Base-by-base conservation (phyloP, 176 grass and related monocot genomes). In the Otatea glauca region DNA sequence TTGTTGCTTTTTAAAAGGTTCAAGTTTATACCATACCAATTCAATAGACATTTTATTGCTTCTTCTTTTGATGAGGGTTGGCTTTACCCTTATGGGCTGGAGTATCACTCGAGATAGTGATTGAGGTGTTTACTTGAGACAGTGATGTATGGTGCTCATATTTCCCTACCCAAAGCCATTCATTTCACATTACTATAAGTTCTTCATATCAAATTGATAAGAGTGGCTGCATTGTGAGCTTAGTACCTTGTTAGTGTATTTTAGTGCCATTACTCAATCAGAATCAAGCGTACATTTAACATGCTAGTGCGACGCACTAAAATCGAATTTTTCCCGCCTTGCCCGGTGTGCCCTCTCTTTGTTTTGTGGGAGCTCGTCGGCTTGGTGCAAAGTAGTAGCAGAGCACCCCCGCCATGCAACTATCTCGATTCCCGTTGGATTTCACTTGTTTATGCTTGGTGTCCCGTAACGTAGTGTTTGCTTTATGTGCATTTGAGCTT, bases 11-110 rank as follows among this genome's bases (percentile, higher is more conserved):
- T 43, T 20, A 32, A 59, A 67, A n/a, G 12, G 64, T 38, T 16
- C 43, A 55, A 18, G 54, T 24, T 87, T 83, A 68, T 63, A n/a
- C 55, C 44, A 27, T 74, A 55, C 72, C 23, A 58, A 50, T 83
- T 75, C 7, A 66, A 73, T 11, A 51, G 81, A 35, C 20, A 37
- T 54, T 86, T 77, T 10, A 47, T 72, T 32, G 3, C 20, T 42
- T 67, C 24, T 75, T 84, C 24, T 7, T 66, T 79, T 55, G 18
- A 18, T 64, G 44, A 5, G 70, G 18, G 41, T 86, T 34, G 64
- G 6, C 7, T 23, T 45, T 76, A 29, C 37, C 17, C 6, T 13
- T 29, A 71, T n/a, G n/a, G n/a, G n/a, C n/a, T n/a, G n/a, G n/a
- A n/a, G n/a, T n/a, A n/a, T n/a, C n/a, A 58, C 47, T 44, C 20